Evolutionary conservation across 345 rosid species (phyloP).

Genomic region (Draba incana): DNA sequence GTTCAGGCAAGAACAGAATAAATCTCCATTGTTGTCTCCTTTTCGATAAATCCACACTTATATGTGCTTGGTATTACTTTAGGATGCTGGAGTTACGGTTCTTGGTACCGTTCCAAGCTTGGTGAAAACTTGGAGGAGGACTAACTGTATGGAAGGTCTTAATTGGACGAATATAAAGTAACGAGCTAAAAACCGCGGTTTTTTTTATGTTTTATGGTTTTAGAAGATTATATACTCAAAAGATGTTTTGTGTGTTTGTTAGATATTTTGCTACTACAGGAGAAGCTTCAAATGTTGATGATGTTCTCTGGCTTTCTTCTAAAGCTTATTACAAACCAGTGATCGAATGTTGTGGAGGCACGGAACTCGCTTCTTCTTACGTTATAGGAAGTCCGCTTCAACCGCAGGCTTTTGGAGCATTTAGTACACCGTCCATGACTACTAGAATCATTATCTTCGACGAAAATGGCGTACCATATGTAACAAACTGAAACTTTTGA

Average conservation of each 20-base stretch:
- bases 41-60: not conserved
- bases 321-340: slow-evolving; percentile 73
- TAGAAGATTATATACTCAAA: slow-evolving; percentile 20
- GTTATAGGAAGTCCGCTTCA: slow-evolving; percentile 67
- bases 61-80: slow-evolving; percentile 25
- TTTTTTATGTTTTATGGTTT: not conserved
- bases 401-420: slow-evolving; percentile 92
- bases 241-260: slow-evolving; percentile 22
- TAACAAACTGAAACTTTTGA: slow-evolving; percentile 39
- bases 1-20: slow-evolving; percentile 55
- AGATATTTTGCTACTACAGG: slow-evolving; percentile 73
- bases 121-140: slow-evolving; percentile 84
- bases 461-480: slow-evolving; percentile 68
- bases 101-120: slow-evolving; percentile 92
- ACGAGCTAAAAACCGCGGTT: not conserved
- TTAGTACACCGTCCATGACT: slow-evolving; percentile 76
- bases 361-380: slow-evolving; percentile 83
- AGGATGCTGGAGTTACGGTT: slow-evolving; percentile 88
- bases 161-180: slow-evolving; percentile 83
- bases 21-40: slow-evolving; percentile 12
- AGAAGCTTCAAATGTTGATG: slow-evolving; percentile 86
- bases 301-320: slow-evolving; percentile 96
- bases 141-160: slow-evolving; percentile 68
- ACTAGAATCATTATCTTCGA: slow-evolving; percentile 76
- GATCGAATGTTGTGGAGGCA: slow-evolving; percentile 87